Evolutionary conservation across 2,329 filamentous ascomycete species (phyloP), one percentile per base, ranked within the genome.

Genomic region (Moelleriella libera): DNA sequence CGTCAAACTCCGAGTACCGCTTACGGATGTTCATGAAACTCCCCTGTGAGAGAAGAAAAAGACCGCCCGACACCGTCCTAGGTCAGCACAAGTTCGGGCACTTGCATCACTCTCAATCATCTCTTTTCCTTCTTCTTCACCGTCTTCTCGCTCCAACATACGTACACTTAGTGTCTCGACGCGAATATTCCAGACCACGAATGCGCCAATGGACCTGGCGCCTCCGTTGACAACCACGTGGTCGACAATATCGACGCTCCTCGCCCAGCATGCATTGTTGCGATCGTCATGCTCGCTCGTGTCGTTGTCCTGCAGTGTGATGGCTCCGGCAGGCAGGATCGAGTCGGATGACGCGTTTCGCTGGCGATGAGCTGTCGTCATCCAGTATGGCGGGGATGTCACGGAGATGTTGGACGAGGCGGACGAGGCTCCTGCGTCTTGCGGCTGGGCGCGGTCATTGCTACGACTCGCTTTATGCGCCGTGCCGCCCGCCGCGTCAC

Each of bases 1-100:
- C 80, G 62, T 94, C 88, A 60, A 97, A 97, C 62, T 97, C 90
- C 0, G 89, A 96, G 65, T 96, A 97, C 61, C 89, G 75, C 60
- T 82, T 83, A 49, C 78, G 69, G 53, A 82, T 77, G 51, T 74
- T 72, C 67, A 83, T 80, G 44, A 68, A 71, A 50, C 74, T 73
- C 41, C 78, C 77, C 76, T 81, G 42, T 21, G 11, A 3, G 6
- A 9, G 5, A 5, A 6, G 8, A 8, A 5, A 37, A n/a, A 8
- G n/a, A n/a, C n/a, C n/a, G n/a, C n/a, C n/a, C n/a, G n/a, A n/a
- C n/a, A n/a, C n/a, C n/a, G n/a, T n/a, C n/a, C n/a, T n/a, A n/a
- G n/a, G n/a, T n/a, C n/a, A n/a, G n/a, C n/a, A n/a, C n/a, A n/a
- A n/a, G n/a, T n/a, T n/a, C n/a, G n/a, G n/a, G n/a, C n/a, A n/a